A percentile compares a stretch with the other conserved stretches of the same genome.
phyloP scores from a whole-genome alignment of 768 basidiomycete genomes.

The Pulveroboletus sp. region DNA sequence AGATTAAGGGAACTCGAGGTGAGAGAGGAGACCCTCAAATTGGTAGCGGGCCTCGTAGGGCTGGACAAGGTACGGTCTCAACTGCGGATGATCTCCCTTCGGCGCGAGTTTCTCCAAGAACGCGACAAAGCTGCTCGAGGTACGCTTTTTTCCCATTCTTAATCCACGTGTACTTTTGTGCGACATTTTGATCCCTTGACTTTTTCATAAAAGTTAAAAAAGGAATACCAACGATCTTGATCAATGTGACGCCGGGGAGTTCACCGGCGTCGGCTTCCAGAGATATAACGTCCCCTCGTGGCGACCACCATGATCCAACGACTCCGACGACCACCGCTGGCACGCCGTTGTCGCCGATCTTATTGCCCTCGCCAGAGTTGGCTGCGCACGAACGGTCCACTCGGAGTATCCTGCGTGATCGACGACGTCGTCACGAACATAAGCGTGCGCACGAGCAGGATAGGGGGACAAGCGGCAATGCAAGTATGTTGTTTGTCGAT shows the following conservation, averaged over 20 bases:
- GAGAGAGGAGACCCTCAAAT: constrained; percentile 68
- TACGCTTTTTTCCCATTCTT: neutral
- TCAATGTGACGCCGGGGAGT: constrained; percentile 33
- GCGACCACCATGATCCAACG: neutral
- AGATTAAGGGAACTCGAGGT: constrained; percentile 80
- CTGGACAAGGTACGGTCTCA: constrained; percentile 80
- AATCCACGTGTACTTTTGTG: neutral
- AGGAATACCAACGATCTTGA: constrained; percentile 69
- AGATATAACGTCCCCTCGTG: constrained; percentile 48
- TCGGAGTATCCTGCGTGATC: neutral
- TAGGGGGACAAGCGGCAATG: neutral
- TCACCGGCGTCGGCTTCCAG: constrained; percentile 40
- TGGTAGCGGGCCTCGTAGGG: constrained; percentile 81
- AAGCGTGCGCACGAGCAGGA: neutral
- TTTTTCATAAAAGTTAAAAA: too few species aligned
- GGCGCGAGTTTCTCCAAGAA: constrained; percentile 59
- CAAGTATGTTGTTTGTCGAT: neutral
- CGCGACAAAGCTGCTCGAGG: constrained; percentile 32
- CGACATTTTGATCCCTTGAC: neutral
- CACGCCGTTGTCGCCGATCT: neutral
- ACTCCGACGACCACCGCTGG: neutral
- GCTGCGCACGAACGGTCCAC: constrained; percentile 35
- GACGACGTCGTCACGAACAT: neutral
- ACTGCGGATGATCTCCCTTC: constrained; percentile 68
- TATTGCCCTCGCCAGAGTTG: constrained; percentile 16